Evolutionary conservation across 306 rosid species (phyloP), one percentile per base, ranked within the genome.

Genomic region (Geum urbanum): DNA sequence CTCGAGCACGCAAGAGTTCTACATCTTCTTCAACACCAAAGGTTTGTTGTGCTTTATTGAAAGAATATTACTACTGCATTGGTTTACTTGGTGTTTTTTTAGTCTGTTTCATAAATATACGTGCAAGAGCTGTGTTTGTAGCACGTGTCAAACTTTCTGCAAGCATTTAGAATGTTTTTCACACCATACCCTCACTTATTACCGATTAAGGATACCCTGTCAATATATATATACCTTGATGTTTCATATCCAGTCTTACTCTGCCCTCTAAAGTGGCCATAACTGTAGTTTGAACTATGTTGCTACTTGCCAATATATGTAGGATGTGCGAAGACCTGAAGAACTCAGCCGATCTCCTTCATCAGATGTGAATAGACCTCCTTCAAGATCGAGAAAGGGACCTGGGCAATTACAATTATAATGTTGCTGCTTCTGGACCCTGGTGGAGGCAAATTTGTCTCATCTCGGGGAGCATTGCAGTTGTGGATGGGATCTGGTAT

Each of bases 341-440:
- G 97, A 88, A 67, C n/a, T 81, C 16, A 72, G 64, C 61, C 63
- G 44, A 70, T 35, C 77, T 11, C 67, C 81, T n/a, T 73, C 71
- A 72, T 56, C 79, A 67, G 92, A 94, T 44, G 62, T 58, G 64
- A 81, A 57, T 64, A 72, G 78, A 80, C 84, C 84, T 58, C 77
- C 84, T 79, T 79, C 92, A 59, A 84, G 83, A 82, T 79, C 85
- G 44, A 84, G 74, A 86, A 84, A 78, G 75, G 81, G 80, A 53
- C 77, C 84, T 0, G 95, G 89, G 73, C 85, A 84, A 79, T 68
- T 78, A 51, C 82, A 81, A 76, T 70, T 82, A 55, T 88, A 71
- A 78, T 74, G 49, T 50, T 71, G 57, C 72, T 75, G 70, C 73
- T 69, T 75, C 66, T 62, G 73, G 75, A 73, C 70, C 74, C 71